Evolutionary conservation across 2,329 filamentous ascomycete species (phyloP), one percentile per base, ranked within the genome.

Genomic region (Coniella lustricola): DNA sequence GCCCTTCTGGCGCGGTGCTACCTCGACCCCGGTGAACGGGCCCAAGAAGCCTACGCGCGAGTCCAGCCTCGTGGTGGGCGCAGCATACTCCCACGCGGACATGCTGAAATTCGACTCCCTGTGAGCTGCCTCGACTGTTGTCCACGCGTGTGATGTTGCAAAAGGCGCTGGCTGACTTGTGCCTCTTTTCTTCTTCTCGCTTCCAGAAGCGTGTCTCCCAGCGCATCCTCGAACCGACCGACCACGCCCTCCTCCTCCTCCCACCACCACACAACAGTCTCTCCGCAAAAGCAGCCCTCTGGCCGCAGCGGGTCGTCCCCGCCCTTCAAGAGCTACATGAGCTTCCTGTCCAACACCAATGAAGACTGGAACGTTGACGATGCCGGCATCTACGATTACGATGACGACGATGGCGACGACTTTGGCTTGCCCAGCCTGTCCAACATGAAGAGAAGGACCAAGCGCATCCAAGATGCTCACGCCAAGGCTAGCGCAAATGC

Each of bases 21-120:
- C 71, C 25, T n/a, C n/a, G n/a, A 29, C 25, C 16, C 66, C 74
- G 32, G 35, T 42, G 18, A 49, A 51, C 10, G 49, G 41, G 7
- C 45, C 49, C 34, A 81, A 76, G 63, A 76, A 74, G 59, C 68
- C 72, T 57, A 64, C 71, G 44, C 76, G 78, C 63, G 83, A 86
- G 58, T 70, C 82, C 44, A 81, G 74, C 60, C 79, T 91, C 53
- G 87, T 98, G 32, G 86, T 97, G 51, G 93, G 93, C 57, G 93
- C 93, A 49, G 85, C 90, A 39, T 98, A 98, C 65, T 97, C 93
- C 13, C 93, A 98, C 67, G 88, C 91, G 22, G 90, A 97, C 69
- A 88, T 95, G 62, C 76, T 96, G 59, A 95, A 91, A 67, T 85
- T 91, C 61, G 87, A 89, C 61, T 80, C 82, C 22, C 60, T 91